Percentiles rank a stretch among this genome's conserved stretches.
These are phyloP conservation scores for Colletotrichum sp. DNA, from an alignment of 2,329 filamentous ascomycete genomes.

Conservation along the genomic window DNA sequence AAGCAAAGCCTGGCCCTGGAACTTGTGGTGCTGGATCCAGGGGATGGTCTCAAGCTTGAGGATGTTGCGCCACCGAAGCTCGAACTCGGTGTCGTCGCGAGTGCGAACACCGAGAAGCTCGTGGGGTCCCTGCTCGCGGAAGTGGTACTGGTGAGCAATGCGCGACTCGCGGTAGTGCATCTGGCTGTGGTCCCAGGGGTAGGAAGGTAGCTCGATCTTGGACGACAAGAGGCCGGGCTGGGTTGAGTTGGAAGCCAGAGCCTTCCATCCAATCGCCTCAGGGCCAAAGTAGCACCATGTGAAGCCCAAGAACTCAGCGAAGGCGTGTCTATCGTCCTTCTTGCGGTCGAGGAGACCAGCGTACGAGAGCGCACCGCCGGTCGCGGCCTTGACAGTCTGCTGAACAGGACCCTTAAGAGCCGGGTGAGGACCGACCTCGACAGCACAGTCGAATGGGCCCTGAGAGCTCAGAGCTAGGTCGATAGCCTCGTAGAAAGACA, in stretches of 20 bases:
- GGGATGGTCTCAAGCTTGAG: conserved; percentile 23
- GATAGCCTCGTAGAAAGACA: conserved; percentile 29
- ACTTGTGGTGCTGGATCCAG: conserved; percentile 43
- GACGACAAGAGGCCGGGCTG: conserved; percentile 21
- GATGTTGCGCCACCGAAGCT: conserved; percentile 25
- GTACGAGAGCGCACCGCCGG: conserved; percentile 33
- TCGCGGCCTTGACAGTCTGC: conserved; percentile 48
- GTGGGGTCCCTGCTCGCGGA: conserved; percentile 34
- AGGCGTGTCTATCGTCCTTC: conserved; percentile 30
- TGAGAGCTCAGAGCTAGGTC: conserved; percentile 19
- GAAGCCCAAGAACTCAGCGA: conserved; percentile 37
- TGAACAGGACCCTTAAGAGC: conserved; percentile 44
- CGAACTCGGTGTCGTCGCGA: conserved; percentile 9
- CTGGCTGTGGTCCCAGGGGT: conserved; percentile 40
- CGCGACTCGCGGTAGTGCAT: conserved; percentile 39
- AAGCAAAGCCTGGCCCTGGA: conserved; percentile 43
- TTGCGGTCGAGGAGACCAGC: conserved; percentile 33
- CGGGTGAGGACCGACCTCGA: conserved; percentile 42
- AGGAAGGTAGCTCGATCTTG: conserved; percentile 36
- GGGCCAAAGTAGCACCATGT: conserved; percentile 35
- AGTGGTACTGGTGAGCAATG: conserved; percentile 30
- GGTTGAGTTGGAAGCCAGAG: conserved; percentile 26
- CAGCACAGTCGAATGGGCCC: conserved; percentile 14
- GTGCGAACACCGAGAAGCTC: conserved; percentile 32
- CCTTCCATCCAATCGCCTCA: conserved; percentile 21